Base-by-base conservation (phyloP, 1,284 basidiomycete genomes). In the Malassezia obtusa region DNA sequence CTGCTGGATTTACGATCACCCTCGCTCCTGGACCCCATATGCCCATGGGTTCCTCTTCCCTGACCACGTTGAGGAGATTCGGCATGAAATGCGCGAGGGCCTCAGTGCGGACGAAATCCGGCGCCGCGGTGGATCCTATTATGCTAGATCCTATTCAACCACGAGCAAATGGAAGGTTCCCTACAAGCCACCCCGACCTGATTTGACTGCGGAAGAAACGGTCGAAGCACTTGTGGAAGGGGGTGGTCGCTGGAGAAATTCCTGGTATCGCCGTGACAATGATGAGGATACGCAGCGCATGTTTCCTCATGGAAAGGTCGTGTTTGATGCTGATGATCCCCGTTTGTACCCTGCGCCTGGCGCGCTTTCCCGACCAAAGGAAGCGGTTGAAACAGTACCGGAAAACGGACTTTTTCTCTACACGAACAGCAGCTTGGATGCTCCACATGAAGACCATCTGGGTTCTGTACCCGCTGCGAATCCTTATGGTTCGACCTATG, bases 1-100 rank as follows among this genome's bases (percentile, higher is more conserved):
- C 25, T 96, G 92, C 75, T 95, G 89, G 88, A 89, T 98, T 62
- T 95, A 98, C 76, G 92, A 98, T 75, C 91, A 95, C 76, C 92
- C 92, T 0, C 85, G 89, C 48, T 83, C 86, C 2, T 84, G 86
- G 43, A 95, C 91, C 78, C 55, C 75, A 14, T 95, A 96, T 73
- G 84, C 89, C 4, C 92, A 95, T 76, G 92, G 92, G 1, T 98
- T 89, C 78, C 76, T 96, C n/a, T 98, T 91, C 77, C 92, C 92
- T 0, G 87, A 89, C 21, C 84, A 91, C 72, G 86, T 84, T 24
- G 80, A 81, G 43, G 81, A 84, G 38, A 80, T 90, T 43, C 82
- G 75, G 49, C 37, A 62, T 14, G 76, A 77, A 55, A 74, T 67
- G 9, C 57, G 64, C 25, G 55, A 61, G 10, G 77, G 77, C 14